phyloP scores from a whole-genome alignment of 148 eudicot genomes.

The Nyssa sinensis region DNA sequence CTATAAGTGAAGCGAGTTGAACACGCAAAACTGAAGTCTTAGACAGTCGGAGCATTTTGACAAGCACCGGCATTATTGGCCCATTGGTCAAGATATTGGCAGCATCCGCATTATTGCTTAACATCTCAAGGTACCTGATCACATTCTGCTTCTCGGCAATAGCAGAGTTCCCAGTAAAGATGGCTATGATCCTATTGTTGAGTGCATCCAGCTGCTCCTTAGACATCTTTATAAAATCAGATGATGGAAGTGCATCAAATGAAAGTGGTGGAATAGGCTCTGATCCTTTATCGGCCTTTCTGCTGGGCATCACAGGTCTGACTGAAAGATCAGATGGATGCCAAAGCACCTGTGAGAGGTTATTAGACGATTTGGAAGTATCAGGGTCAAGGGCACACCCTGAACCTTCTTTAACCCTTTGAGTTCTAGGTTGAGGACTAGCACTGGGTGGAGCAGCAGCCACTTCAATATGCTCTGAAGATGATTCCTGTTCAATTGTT shows the following conservation, averaged over 20 bases:
- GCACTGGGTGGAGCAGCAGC: constrained; percentile 60
- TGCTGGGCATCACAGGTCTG: constrained; percentile 96
- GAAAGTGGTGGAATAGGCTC: constrained; percentile 65
- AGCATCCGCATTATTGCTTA: constrained; percentile 78
- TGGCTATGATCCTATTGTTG: constrained; percentile 40
- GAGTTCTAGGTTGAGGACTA: constrained; percentile 63
- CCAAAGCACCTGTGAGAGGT: constrained; percentile 82
- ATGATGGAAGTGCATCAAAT: constrained; percentile 54
- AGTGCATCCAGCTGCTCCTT: constrained; percentile 68
- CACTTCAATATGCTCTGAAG: constrained; percentile 45
- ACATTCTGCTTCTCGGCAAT: constrained; percentile 77
- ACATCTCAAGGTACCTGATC: constrained; percentile 78
- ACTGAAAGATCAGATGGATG: constrained; percentile 98
- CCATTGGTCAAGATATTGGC: constrained; percentile 92
- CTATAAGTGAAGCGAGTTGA: constrained; percentile 86
- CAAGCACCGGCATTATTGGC: constrained; percentile 66
- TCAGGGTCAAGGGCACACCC: constrained; percentile 56
- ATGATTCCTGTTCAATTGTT: constrained; percentile 47
- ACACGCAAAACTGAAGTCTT: constrained; percentile 82
- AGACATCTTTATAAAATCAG: constrained; percentile 75
- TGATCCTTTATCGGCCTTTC: constrained; percentile 70
- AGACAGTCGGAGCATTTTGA: constrained; percentile 86
- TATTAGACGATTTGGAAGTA: constrained; percentile 48
- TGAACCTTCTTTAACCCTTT: constrained; percentile 47
- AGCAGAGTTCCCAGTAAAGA: constrained; percentile 57